Conservation (phyloP, 371 early-diverging fungal genomes). For the Haplosporangium sp. region DNA sequence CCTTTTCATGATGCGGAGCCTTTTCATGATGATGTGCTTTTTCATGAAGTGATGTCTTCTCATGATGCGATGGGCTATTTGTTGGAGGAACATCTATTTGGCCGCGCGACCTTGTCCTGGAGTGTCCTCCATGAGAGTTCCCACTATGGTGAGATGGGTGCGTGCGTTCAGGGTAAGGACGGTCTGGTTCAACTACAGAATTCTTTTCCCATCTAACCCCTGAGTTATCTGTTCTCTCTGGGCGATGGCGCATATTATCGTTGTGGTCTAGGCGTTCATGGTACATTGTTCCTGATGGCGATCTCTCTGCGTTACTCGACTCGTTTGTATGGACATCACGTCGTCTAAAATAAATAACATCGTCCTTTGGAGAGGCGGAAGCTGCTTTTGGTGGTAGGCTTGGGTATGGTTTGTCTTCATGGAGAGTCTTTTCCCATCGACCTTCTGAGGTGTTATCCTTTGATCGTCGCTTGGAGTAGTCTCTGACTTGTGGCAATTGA, state of each 20-base stretch:
- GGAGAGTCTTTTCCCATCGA: slow-evolving; percentile 47
- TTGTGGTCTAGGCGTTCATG: slow-evolving; percentile 32
- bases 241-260: neutral
- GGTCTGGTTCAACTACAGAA: slow-evolving; percentile 18
- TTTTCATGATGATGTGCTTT: slow-evolving; percentile 4
- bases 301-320: neutral
- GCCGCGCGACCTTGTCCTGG: slow-evolving; percentile 13
- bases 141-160: neutral
- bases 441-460: slow-evolving; percentile 19
- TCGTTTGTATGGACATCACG: slow-evolving; percentile 28
- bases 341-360: slow-evolving; percentile 34
- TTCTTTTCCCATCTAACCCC: slow-evolving; percentile 45
- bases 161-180: slow-evolving; percentile 36
- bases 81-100: slow-evolving; percentile 4
- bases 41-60: slow-evolving; percentile 8
- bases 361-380: slow-evolving; percentile 40
- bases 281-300: slow-evolving; percentile 26
- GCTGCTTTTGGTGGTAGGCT: slow-evolving; percentile 8
- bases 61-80: slow-evolving; percentile 3
- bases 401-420: slow-evolving; percentile 52
- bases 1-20: too few relatives aligned
- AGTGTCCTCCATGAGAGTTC: slow-evolving; percentile 8
- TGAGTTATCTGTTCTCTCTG: neutral
- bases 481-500: slow-evolving; percentile 19
- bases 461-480: slow-evolving; percentile 16